These are phyloP conservation scores for Colletotrichum cereale DNA, from an alignment of 2,329 filamentous ascomycete genomes.

Conservation along the genomic window DNA sequence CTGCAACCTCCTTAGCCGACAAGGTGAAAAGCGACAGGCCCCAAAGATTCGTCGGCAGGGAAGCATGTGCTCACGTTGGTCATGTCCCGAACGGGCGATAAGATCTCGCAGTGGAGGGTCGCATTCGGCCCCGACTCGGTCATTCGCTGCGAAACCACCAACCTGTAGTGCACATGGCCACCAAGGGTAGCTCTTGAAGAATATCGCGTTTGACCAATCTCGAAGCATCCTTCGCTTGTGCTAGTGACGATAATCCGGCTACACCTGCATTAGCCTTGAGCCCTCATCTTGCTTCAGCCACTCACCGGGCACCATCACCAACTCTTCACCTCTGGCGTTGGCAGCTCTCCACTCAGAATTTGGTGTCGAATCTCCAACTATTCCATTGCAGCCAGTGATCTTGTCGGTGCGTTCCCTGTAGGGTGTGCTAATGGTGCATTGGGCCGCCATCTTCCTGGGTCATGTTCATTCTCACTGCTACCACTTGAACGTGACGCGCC, in stretches of 20 bases:
- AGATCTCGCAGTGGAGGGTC: conserved; percentile 23
- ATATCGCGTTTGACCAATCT: conserved; percentile 6
- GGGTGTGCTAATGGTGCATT: conserved; percentile 20
- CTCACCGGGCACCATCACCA: conserved; percentile 28
- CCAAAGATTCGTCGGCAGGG: not conserved
- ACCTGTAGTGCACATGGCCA: conserved; percentile 27
- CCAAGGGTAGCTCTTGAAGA: conserved; percentile 20
- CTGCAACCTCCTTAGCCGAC: not conserved
- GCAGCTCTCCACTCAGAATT: not conserved
- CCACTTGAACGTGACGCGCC: conserved; percentile 24
- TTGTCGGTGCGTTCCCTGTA: not conserved
- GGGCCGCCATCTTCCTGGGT: not conserved
- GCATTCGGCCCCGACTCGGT: conserved; percentile 35
- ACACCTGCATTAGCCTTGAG: conserved; percentile 38
- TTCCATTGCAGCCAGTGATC: not conserved
- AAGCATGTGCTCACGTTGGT: conserved; percentile 30
- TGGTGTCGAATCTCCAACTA: not conserved
- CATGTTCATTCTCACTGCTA: conserved; percentile 8
- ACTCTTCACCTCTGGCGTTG: conserved; percentile 26
- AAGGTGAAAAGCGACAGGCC: not conserved
- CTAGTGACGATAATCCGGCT: conserved; percentile 6
- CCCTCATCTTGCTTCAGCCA: conserved; percentile 18
- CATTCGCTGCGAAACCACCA: conserved; percentile 15
- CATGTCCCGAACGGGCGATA: conserved; percentile 16
- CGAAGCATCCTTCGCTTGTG: not conserved